These are phyloP conservation scores for Leptodermis oblonga DNA, from an alignment of 257 asterid genomes.

Conservation along the genomic window DNA sequence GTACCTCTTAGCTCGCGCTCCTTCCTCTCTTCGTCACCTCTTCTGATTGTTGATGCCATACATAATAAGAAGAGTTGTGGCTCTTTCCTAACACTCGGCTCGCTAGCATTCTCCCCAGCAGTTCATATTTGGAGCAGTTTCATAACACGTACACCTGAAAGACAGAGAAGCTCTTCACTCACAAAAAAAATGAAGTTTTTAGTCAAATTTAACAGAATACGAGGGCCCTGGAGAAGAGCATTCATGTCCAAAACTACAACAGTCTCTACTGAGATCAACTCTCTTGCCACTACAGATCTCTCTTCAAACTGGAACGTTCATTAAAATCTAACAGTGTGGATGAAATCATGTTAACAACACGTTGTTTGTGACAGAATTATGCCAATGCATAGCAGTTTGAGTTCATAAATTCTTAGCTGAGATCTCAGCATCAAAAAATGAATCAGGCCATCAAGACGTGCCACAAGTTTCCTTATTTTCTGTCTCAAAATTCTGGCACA, in stretches of 20 bases:
- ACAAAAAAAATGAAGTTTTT: background rate
- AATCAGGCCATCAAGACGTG: background rate
- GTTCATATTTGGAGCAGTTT: slow-evolving; percentile 11
- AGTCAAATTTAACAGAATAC: background rate
- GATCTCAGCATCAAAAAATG: background rate
- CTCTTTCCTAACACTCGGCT: background rate
- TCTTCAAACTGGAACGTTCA: background rate
- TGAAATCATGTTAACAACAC: background rate
- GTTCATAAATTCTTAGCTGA: background rate
- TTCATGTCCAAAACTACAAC: slow-evolving; percentile 1
- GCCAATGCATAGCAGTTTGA: background rate
- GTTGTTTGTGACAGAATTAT: background rate
- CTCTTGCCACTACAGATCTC: background rate
- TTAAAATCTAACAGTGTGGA: background rate
- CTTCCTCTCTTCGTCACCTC: background rate
- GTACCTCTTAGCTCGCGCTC: too few relatives aligned
- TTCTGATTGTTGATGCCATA: background rate
- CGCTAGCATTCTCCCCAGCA: background rate
- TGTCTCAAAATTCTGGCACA: background rate
- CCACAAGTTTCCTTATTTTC: background rate
- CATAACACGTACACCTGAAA: slow-evolving; percentile 12
- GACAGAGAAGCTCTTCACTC: background rate
- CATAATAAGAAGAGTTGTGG: background rate
- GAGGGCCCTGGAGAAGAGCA: background rate
- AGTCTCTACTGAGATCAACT: too few relatives aligned